Base-by-base conservation (phyloP, 148 eudicot species). In the Persicaria maculosa region DNA sequence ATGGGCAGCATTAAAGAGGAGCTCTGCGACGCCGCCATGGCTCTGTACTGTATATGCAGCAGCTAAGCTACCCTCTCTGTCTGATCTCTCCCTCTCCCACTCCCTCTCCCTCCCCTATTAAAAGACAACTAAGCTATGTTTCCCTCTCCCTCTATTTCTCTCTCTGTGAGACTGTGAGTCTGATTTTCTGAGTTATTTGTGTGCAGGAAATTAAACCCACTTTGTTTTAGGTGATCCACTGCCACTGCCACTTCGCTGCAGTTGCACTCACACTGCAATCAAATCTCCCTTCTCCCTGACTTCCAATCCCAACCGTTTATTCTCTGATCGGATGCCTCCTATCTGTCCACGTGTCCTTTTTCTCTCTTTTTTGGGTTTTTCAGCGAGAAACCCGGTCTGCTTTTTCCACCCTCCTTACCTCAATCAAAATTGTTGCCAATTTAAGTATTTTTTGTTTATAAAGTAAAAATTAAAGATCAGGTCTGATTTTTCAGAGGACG, bases 11-110 rank as follows among this genome's bases (percentile, higher is more conserved):
- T 84, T 89, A 85, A 93, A 87, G 71, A 86, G 83, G 79, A 78
- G 73, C 77, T 17, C 96, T 88, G 96, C 89, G 81, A 89, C 93
- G 98, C 98, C 98, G 98, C 98, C 98, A 87, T 83, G 80, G 84
- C 65, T 62, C 68, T 62, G 44, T 5, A 40, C 70, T 36, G 70
- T 36, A 12, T n/a, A 14, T 1, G 40, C 40, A 31, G 40, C 40
- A 31, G 40, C 40, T 31, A 11, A 58, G 65, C 65, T 65, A 65
- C 68, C 16, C 40, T 12, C 46, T 65, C 70, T 57, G 36, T 8
- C 43, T 65, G 6, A 43, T 31, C 11, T 15, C 9, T 22, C 43
- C 17, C 40, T 25, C 40, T 36, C 19, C 65, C 65, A 58, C 65
- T 20, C 31, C 3, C 65, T 7, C 20, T 17, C 15, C 44, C 68